Evolutionary conservation across 305 asterid species (phyloP).

Genomic region (Euphrasia arctica): DNA sequence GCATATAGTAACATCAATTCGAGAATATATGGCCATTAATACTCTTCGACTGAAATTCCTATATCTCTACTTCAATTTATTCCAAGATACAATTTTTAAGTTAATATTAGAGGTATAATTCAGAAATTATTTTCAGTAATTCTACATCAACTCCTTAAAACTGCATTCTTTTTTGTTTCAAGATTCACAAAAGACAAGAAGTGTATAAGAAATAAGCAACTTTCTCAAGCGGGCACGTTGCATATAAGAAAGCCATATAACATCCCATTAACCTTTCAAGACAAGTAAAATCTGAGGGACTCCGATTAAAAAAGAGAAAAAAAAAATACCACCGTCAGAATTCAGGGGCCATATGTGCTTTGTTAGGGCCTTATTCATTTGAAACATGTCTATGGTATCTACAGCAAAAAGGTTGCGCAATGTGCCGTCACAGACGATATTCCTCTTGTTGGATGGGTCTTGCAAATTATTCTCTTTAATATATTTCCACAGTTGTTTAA

Average conservation of each 20-base stretch:
- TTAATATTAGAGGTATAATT: neutral
- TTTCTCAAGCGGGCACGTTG: neutral
- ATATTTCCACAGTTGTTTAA: conserved; percentile 74
- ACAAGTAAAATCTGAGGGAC: conserved; percentile 19
- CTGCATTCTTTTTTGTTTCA: neutral
- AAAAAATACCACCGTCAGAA: conserved; percentile 56
- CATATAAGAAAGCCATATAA: conserved; percentile 13
- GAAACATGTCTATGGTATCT: conserved; percentile 79
- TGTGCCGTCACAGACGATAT: conserved; percentile 70
- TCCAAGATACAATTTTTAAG: neutral
- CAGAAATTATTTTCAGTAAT: neutral
- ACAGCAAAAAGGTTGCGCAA: conserved; percentile 63
- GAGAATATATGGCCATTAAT: neutral
- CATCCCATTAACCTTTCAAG: conserved; percentile 15
- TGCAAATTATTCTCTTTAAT: conserved; percentile 76
- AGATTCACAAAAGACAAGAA: neutral
- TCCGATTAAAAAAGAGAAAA: neutral
- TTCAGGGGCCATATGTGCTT: conserved; percentile 87
- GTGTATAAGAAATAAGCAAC: neutral
- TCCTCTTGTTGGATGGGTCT: conserved; percentile 70
- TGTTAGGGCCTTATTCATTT: conserved; percentile 85
- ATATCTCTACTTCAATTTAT: neutral
- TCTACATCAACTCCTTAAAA: neutral
- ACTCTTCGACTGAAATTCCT: neutral
- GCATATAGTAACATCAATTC: conserved; percentile 1